Base-by-base conservation (phyloP, 2,329 filamentous ascomycete genomes). In the Rutstroemia sp. region DNA sequence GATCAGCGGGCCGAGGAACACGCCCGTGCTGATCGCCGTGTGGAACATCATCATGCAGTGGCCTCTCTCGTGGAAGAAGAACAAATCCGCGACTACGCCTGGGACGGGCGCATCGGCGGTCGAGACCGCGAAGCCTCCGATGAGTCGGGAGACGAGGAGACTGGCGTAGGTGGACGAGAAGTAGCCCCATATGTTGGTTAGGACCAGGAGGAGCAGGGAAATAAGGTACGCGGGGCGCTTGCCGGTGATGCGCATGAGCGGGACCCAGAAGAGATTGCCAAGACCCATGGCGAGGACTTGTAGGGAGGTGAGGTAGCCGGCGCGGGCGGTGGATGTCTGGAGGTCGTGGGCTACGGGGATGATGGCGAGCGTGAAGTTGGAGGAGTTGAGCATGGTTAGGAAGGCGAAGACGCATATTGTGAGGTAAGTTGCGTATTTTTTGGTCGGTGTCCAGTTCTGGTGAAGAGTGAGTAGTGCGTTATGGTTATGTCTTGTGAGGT, bases 371-470 rank as follows among this genome's bases (percentile, higher is more conserved):
- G 71, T 72, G 59, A 73, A 73, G 48, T 71, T 72, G 49, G 67
- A 70, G 34, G 66, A 66, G 57, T 73, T 73, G 53, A 71, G 67
- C 46, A 70, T 70, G 54, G 70, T 70, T 10, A 73, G 66, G 58
- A 73, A 73, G 6, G 71, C 71, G 61, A 72, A 73, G 58, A 69
- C 69, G 60, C 71, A 73, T 50, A 73, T 68, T 18, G 69, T 71
- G 2, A 68, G 58, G 54, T 71, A 73, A 0, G 70, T 73, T 2
- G 58, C 49, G 41, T 57, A 58, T 48, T 62, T 62, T 49, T 58
- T 18, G 1, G n/a, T 37, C 18, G 25, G 44, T 18, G 59, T 34
- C 54, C 56, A 61, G 21, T 59, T 61, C 59, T 61, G 23, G 14
- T 14, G 8, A 23, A 8, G 39, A 7, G 8, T 38, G 16, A 37